Conservation (phyloP, 495 filamentous ascomycete genomes). For the Wilcoxina mikolae region DNA sequence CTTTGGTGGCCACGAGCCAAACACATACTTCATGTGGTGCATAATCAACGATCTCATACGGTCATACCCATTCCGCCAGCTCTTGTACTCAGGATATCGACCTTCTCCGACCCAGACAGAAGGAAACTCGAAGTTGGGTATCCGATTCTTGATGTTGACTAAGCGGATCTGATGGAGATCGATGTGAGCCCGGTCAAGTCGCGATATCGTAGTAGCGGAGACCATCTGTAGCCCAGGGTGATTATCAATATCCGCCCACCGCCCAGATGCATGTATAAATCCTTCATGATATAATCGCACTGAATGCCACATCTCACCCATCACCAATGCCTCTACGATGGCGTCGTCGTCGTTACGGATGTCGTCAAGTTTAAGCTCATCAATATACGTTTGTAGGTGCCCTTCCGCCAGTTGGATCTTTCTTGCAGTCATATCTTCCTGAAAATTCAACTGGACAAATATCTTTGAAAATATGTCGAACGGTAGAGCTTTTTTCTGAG, state of each 20-base stretch:
- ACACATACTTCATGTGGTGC: constrained; percentile 61
- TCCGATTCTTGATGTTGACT: constrained; percentile 33
- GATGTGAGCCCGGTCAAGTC: constrained; percentile 65
- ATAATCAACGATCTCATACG: constrained; percentile 61
- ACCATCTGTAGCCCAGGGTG: constrained; percentile 56
- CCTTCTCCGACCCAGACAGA: constrained; percentile 69
- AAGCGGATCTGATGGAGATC: constrained; percentile 60
- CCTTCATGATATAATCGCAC: constrained; percentile 75
- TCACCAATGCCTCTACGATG: constrained; percentile 73
- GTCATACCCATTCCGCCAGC: constrained; percentile 60
- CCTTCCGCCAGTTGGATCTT: constrained; percentile 37
- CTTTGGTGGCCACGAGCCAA: constrained; percentile 90
- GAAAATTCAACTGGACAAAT: constrained; percentile 12
- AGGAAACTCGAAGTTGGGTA: constrained; percentile 64
- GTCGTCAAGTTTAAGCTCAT: constrained; percentile 62
- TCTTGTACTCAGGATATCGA: constrained; percentile 43
- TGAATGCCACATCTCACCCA: constrained; percentile 74
- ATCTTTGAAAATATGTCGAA: constrained; percentile 46
- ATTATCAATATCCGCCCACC: constrained; percentile 54
- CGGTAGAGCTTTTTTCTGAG: constrained; percentile 45
- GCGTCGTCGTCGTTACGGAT: constrained; percentile 72
- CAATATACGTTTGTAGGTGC: constrained; percentile 61
- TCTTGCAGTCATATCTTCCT: constrained; percentile 7
- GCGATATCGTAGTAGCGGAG: constrained; percentile 53
- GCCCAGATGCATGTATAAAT: constrained; percentile 85